phyloP scores from a whole-genome alignment of 2,329 filamentous ascomycete genomes.

The Exserohilum rostratum region DNA sequence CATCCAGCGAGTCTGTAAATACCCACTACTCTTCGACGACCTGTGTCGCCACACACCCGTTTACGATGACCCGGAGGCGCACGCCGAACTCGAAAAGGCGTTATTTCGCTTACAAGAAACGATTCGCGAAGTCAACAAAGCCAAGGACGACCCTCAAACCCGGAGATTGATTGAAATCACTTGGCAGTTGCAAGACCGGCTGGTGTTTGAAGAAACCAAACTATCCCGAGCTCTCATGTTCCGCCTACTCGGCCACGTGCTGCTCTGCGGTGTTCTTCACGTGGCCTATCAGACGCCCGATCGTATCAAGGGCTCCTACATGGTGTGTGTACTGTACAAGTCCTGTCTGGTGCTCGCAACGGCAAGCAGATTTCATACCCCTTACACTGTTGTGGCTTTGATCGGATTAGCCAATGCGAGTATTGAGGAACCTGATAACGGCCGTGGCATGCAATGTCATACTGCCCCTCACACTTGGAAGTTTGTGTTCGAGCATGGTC shows the following conservation, averaged over 20 bases:
- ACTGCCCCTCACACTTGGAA: slow-evolving; percentile 92
- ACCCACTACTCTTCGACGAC: slow-evolving; percentile 84
- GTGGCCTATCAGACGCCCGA: slow-evolving; percentile 78
- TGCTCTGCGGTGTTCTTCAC: slow-evolving; percentile 82
- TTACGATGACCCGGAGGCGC: slow-evolving; percentile 81
- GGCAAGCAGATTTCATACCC: slow-evolving; percentile 66
- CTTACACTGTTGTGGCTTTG: slow-evolving; percentile 76
- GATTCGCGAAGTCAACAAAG: slow-evolving; percentile 80
- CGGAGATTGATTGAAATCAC: slow-evolving; percentile 78
- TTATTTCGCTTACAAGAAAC: slow-evolving; percentile 74
- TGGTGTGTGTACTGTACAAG: slow-evolving; percentile 84
- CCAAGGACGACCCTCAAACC: slow-evolving; percentile 76
- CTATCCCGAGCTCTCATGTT: slow-evolving; percentile 58
- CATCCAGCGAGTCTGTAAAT: slow-evolving; percentile 89
- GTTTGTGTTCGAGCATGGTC: slow-evolving; percentile 77
- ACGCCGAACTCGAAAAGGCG: slow-evolving; percentile 78
- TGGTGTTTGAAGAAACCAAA: slow-evolving; percentile 71
- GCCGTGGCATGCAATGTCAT: slow-evolving; percentile 82
- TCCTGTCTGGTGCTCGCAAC: slow-evolving; percentile 79
- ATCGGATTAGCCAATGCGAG: slow-evolving; percentile 70
- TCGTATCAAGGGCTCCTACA: slow-evolving; percentile 75
- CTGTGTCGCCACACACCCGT: slow-evolving; percentile 83
- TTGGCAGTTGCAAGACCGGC: slow-evolving; percentile 81
- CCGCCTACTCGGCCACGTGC: slow-evolving; percentile 78
- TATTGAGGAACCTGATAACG: slow-evolving; percentile 76